Evolutionary conservation across 2,329 filamentous ascomycete genomes (phyloP).

Genomic region (Mariannaea sp.): DNA sequence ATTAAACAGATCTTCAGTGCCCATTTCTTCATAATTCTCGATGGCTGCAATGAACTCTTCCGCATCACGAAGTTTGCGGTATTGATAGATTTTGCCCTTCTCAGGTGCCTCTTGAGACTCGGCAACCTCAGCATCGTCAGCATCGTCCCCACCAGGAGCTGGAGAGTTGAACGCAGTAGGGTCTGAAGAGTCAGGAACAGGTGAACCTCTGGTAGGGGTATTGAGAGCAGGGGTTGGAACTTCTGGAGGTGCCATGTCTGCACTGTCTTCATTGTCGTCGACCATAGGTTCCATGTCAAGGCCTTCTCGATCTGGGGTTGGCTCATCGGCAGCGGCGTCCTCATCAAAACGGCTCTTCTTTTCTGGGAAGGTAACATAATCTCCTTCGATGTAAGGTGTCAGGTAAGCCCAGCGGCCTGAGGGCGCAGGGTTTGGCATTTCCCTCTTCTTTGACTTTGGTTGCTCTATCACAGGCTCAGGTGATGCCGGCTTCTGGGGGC

Average conservation of each 20-base stretch:
- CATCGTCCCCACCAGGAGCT: slow-evolving; percentile 44
- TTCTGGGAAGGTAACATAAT: slow-evolving; percentile 48
- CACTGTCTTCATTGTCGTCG: slow-evolving; percentile 42
- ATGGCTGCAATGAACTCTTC: slow-evolving; percentile 55
- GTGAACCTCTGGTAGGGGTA: slow-evolving; percentile 47
- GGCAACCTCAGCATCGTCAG: slow-evolving; percentile 43
- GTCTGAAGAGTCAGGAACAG: slow-evolving; percentile 46
- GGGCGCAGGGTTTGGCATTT: slow-evolving; percentile 39
- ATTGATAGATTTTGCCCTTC: slow-evolving; percentile 46
- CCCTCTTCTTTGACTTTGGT: not conserved
- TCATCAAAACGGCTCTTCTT: slow-evolving; percentile 42
- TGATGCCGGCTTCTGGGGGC: slow-evolving; percentile 26
- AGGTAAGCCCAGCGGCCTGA: slow-evolving; percentile 46
- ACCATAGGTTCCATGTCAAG: slow-evolving; percentile 41
- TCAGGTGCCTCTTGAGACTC: slow-evolving; percentile 43
- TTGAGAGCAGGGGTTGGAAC: slow-evolving; percentile 45
- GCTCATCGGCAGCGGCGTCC: slow-evolving; percentile 40
- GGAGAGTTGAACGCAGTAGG: slow-evolving; percentile 46
- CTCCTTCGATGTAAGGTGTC: slow-evolving; percentile 48
- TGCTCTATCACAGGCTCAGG: slow-evolving; percentile 15
- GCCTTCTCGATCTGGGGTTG: slow-evolving; percentile 36
- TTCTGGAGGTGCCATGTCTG: slow-evolving; percentile 39
- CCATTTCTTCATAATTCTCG: slow-evolving; percentile 56
- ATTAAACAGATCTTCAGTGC: slow-evolving; percentile 51
- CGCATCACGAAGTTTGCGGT: slow-evolving; percentile 56